Conservation (phyloP, 176 grass and related monocot species). For the Aegilops tauschii region DNA sequence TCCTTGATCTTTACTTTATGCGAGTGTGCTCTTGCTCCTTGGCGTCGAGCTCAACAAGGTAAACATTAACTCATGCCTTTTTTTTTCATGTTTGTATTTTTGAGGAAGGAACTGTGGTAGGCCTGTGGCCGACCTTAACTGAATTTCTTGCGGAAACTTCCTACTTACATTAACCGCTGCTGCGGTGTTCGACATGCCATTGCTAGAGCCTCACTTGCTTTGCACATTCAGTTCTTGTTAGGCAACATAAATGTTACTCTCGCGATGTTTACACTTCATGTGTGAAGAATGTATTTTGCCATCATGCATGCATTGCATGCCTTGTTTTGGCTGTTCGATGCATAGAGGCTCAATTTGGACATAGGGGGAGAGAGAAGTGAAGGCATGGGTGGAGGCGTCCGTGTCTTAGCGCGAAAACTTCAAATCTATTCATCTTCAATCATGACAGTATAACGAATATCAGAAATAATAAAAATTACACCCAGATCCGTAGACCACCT, state of each 20-base stretch:
- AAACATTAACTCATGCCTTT: neutral
- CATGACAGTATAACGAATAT: too few species aligned
- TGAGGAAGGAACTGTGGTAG: neutral
- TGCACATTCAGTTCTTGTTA: neutral
- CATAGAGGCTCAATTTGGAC: neutral
- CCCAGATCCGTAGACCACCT: too few species aligned
- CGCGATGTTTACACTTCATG: too few species aligned
- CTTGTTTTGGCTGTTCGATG: neutral
- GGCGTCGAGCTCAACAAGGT: neutral
- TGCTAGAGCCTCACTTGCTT: neutral
- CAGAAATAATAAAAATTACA: too few species aligned
- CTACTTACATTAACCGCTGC: neutral
- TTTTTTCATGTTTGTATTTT: neutral
- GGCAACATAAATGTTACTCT: neutral
- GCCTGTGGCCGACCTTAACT: neutral
- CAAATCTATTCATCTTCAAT: too few species aligned
- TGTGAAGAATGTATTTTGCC: too few species aligned
- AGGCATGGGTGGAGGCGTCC: neutral
- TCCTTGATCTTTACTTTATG: neutral
- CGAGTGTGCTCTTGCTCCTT: neutral
- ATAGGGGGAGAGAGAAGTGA: neutral
- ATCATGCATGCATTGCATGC: too few species aligned
- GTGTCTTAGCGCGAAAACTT: neutral
- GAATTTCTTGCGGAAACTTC: neutral
- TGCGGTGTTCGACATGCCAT: neutral